These are phyloP conservation scores for Chlorella sp. DNA, from an alignment of 139 green algal species.

Conservation along the genomic window DNA sequence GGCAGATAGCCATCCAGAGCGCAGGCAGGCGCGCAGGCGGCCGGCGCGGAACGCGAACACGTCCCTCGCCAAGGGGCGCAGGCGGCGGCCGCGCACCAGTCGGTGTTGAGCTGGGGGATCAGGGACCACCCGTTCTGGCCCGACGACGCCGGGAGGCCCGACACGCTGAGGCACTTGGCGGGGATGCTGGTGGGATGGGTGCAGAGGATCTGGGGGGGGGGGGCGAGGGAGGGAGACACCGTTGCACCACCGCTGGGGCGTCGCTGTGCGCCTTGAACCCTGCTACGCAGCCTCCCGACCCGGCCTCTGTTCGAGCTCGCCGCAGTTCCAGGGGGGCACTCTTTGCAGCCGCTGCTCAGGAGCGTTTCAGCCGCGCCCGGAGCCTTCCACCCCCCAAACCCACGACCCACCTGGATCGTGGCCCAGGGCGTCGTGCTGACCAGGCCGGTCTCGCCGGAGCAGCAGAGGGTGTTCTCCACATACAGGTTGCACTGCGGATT, in stretches of 20 bases:
- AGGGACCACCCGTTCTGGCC: neutral
- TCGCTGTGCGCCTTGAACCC: neutral
- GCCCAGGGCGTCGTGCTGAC: neutral
- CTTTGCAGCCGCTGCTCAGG: neutral
- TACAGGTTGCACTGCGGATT: slow-evolving; percentile 9
- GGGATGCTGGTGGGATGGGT: slow-evolving; percentile 1
- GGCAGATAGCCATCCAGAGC: neutral
- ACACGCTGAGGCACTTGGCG: neutral
- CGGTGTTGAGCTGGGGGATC: neutral
- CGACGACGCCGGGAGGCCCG: neutral
- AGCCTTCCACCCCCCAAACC: neutral
- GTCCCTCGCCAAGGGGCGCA: neutral
- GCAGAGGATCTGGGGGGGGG: neutral
- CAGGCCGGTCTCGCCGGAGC: neutral
- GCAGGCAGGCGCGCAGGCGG: neutral
- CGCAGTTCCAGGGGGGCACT: neutral
- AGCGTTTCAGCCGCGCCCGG: neutral
- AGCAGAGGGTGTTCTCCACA: slow-evolving; percentile 3
- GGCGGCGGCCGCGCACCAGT: too few species aligned
- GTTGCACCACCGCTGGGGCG: neutral
- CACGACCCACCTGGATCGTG: neutral
- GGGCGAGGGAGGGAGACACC: neutral
- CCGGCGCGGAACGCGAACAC: neutral
- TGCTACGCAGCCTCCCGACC: neutral
- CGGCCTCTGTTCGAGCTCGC: neutral